These are phyloP conservation scores for Serendipita indica DNA, from an alignment of 768 basidiomycete species.

Conservation along the genomic window DNA sequence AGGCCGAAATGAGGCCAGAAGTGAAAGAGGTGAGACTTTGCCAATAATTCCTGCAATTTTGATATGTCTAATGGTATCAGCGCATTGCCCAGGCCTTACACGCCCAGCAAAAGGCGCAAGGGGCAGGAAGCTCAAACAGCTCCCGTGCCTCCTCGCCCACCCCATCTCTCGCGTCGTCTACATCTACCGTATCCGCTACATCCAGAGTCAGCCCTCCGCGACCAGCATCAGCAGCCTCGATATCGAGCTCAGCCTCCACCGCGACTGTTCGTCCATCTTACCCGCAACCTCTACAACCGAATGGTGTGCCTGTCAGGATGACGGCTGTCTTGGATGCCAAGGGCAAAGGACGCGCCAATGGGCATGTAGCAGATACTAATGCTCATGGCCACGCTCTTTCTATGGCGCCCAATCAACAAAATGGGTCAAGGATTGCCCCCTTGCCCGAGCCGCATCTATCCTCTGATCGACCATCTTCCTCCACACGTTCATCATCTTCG, in stretches of 20 bases:
- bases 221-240: conserved; percentile 4
- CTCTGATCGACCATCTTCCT: too few species aligned
- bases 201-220: not conserved
- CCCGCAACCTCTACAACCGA: not conserved
- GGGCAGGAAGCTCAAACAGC: conserved; percentile 27
- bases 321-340: too few species aligned
- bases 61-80: conserved; percentile 11
- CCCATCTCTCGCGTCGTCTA: conserved; percentile 16
- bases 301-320: not conserved
- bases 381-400: too few species aligned
- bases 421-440: too few species aligned
- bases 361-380: too few species aligned
- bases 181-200: conserved; percentile 14
- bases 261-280: not conserved
- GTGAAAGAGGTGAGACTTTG: conserved; percentile 38
- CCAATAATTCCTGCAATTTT: conserved; percentile 17
- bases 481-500: not conserved
- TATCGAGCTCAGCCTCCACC: conserved; percentile 8
- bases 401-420: too few species aligned
- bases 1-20: conserved; percentile 41
- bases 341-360: too few species aligned
- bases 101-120: conserved; percentile 14
- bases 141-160: conserved; percentile 5
- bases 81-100: conserved; percentile 13
- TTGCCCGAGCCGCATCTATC: too few species aligned